Evolutionary conservation across 305 asterid species (phyloP).

Genomic region (Fraxinus platypoda): DNA sequence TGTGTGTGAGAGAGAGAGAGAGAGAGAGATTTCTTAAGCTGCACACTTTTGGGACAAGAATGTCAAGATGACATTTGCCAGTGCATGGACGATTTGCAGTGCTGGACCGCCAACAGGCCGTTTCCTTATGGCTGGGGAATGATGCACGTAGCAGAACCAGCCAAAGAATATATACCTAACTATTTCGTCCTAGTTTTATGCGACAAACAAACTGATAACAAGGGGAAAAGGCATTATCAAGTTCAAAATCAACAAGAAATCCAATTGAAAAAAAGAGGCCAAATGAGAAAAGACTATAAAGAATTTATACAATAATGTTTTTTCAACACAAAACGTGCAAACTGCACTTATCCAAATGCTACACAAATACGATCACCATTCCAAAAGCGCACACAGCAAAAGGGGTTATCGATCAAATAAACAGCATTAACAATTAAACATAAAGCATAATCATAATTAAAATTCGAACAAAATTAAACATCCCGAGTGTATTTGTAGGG

Average conservation of each 20-base stretch:
- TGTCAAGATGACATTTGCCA: constrained; percentile 34
- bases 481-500: constrained; percentile 13
- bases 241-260: constrained; percentile 32
- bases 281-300: constrained; percentile 26
- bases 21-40: constrained; percentile 16
- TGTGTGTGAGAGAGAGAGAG: background rate
- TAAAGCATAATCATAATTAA: constrained; percentile 27
- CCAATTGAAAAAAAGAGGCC: constrained; percentile 20
- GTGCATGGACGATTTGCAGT: constrained; percentile 22
- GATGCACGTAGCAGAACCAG: background rate
- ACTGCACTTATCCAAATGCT: constrained; percentile 34
- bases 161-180: constrained; percentile 15
- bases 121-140: background rate
- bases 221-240: constrained; percentile 33
- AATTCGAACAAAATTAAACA: constrained; percentile 29
- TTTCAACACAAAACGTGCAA: constrained; percentile 28
- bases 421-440: constrained; percentile 12
- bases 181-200: constrained; percentile 23
- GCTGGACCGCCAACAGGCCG: constrained; percentile 33
- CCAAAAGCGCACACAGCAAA: constrained; percentile 9
- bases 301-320: background rate
- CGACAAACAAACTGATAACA: constrained; percentile 40
- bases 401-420: constrained; percentile 10
- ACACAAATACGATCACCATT: constrained; percentile 28
- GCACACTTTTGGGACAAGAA: constrained; percentile 30